phyloP scores from a whole-genome alignment of 805 yeast species.

The Peterozyma toletana region DNA sequence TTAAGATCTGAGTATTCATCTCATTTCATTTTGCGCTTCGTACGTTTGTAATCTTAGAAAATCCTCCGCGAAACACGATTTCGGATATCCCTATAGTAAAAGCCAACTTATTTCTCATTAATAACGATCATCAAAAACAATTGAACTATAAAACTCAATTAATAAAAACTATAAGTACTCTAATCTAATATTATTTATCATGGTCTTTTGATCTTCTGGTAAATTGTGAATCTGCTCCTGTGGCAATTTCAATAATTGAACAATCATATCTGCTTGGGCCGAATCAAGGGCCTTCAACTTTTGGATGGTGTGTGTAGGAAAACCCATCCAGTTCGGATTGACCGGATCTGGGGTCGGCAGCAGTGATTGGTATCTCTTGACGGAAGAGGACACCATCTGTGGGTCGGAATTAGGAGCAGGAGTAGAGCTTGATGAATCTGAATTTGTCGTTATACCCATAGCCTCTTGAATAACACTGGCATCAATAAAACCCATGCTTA shows the following conservation, averaged over 20 bases:
- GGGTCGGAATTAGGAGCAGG: conserved; percentile 11
- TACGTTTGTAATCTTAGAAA: neutral
- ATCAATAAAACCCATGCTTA: conserved; percentile 73
- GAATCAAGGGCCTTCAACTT: conserved; percentile 46
- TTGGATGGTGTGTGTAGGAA: conserved; percentile 39
- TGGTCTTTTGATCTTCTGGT: conserved; percentile 43
- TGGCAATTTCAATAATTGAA: conserved; percentile 44
- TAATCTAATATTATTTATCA: conserved; percentile 47
- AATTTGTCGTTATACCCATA: conserved; percentile 8
- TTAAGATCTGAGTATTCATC: neutral
- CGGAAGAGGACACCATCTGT: conserved; percentile 9
- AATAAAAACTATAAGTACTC: conserved; percentile 36
- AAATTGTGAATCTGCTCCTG: conserved; percentile 40
- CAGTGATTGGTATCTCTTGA: conserved; percentile 10
- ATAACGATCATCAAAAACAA: neutral
- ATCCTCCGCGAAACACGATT: neutral
- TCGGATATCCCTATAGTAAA: neutral
- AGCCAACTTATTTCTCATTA: neutral
- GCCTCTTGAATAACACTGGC: conserved; percentile 60
- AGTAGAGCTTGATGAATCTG: conserved; percentile 12
- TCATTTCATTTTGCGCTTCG: neutral
- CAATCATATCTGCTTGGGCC: conserved; percentile 50
- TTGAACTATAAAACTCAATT: neutral
- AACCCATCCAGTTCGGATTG: conserved; percentile 37
- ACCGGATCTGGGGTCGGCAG: conserved; percentile 11